These are phyloP conservation scores for Teratosphaeria pseudoeucalypti DNA, from an alignment of 2,329 filamentous ascomycete species.

Conservation along the genomic window DNA sequence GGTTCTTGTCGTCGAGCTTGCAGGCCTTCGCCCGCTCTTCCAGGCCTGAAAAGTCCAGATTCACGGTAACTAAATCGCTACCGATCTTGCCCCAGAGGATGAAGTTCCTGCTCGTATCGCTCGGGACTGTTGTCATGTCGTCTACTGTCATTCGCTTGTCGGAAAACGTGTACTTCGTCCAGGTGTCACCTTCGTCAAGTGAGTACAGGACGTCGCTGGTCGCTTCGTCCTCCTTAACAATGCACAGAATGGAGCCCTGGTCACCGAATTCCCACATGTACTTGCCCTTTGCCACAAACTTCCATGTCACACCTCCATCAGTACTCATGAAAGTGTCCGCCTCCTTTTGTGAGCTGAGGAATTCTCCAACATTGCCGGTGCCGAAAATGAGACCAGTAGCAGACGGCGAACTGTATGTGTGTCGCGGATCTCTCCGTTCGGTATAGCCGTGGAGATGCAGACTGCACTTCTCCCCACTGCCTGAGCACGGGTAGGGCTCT, in stretches of 20 bases:
- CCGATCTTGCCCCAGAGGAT: constrained; percentile 68
- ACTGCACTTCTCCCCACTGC: constrained; percentile 58
- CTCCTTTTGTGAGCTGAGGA: constrained; percentile 56
- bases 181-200: constrained; percentile 68
- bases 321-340: constrained; percentile 83
- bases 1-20: constrained; percentile 51
- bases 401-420: constrained; percentile 79
- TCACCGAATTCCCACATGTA: constrained; percentile 96
- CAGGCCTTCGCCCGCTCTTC: constrained; percentile 56
- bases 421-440: constrained; percentile 68
- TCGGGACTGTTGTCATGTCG: constrained; percentile 79
- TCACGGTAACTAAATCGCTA: constrained; percentile 59
- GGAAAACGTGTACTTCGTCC: constrained; percentile 65
- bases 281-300: constrained; percentile 69
- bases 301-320: constrained; percentile 87
- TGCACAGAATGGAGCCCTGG: constrained; percentile 82
- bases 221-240: constrained; percentile 61
- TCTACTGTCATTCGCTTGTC: constrained; percentile 57
- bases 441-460: constrained; percentile 95
- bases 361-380: constrained; percentile 77
- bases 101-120: constrained; percentile 84
- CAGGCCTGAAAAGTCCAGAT: constrained; percentile 79
- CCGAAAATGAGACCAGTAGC: constrained; percentile 87
- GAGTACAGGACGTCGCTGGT: constrained; percentile 66
- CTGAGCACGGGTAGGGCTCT: constrained; percentile 60